Base-by-base conservation (phyloP, 495 filamentous ascomycete species). In the Gamarada debralockiae region DNA sequence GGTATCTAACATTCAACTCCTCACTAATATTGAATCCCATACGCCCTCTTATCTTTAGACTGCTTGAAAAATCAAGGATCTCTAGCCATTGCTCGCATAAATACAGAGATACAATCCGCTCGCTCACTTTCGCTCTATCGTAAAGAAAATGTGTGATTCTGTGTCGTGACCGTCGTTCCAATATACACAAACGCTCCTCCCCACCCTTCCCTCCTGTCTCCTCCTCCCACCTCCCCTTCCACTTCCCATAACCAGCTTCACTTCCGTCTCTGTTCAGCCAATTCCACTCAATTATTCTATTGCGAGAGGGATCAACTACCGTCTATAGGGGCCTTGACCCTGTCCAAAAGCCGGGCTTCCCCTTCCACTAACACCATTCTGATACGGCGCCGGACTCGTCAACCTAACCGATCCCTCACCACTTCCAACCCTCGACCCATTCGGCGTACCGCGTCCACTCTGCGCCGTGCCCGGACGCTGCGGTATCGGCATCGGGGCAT, bases 321-420 rank as follows among this genome's bases (percentile, higher is more conserved):
- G 48, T 50, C 48, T 40, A 41, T 50, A 50, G 10, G 21, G 18
- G 10, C 14, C 23, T 6, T 18, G 24, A 29, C 23, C 42, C 14
- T 40, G 42, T 31, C 50, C 41, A 41, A 52, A 52, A 13, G 24
- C 47, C 4, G 46, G 54, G 40, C 51, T 53, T 8, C 46, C 48
- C 15, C 55, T 51, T 1, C 34, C 43, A 45, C 58, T 62, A 10
- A n/a, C 24, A 25, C 14, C 24, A 47, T 21, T 29, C 1, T 15
- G 2, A 38, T 61, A 61, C 3, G 58, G 59, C 12, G 52, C 59
- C 12, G 55, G 55, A 37, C 48, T 58, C 13, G 55, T 55, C 0
- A 62, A 23, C 24, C 55, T 37, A 14, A 47, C 48, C 22, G 53
- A 46, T 1, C 43, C 38, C 21, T 34, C 33, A 18, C 27, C 27